Evolutionary conservation across 2,329 filamentous ascomycete species (phyloP).

Genomic region (Fusarium avenaceum): DNA sequence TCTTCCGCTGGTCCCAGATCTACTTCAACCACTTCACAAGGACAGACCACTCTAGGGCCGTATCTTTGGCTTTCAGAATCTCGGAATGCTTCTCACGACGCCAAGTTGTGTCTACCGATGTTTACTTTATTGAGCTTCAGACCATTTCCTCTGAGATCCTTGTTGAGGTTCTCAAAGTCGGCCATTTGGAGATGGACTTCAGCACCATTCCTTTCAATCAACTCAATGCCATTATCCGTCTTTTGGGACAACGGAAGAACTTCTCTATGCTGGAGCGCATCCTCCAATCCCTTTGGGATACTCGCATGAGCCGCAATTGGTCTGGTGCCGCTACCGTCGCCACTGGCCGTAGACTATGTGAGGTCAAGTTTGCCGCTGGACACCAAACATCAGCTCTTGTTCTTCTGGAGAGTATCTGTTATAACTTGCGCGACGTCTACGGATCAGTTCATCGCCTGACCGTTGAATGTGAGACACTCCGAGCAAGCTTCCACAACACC

Average conservation of each 20-base stretch:
- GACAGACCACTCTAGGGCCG: constrained; percentile 8
- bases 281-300: constrained; percentile 15
- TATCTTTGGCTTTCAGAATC: constrained; percentile 3
- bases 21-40: constrained; percentile 5
- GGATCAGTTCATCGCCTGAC: no score
- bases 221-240: constrained; percentile 5
- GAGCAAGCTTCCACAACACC: no score
- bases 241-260: constrained; percentile 2
- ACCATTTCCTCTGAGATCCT: constrained; percentile 13
- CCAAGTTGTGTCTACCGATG: no score
- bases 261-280: constrained; percentile 13
- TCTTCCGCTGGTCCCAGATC: constrained; percentile 6
- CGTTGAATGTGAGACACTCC: no score
- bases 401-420: no score
- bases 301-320: constrained; percentile 11
- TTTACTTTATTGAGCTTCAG: background rate
- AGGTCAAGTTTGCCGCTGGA: no score
- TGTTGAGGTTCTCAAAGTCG: constrained; percentile 1
- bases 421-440: no score
- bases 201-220: background rate
- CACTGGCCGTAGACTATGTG: no score
- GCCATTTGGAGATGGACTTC: background rate
- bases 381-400: no score
- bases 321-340: no score
- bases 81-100: background rate